phyloP scores from a whole-genome alignment of 257 asterid species.

The Nicotiana tomentosiformis region DNA sequence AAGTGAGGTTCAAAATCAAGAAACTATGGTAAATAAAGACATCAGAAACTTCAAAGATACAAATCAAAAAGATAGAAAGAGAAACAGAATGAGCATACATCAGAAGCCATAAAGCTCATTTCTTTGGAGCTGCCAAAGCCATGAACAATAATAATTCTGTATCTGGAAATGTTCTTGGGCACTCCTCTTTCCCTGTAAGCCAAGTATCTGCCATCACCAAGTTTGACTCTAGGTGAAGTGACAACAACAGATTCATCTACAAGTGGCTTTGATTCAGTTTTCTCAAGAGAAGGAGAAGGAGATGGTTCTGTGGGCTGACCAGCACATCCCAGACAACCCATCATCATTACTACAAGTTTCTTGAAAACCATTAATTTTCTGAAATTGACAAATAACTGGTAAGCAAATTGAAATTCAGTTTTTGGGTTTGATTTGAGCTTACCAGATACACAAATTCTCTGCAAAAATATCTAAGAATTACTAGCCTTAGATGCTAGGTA shows the following conservation, averaged over 20 bases:
- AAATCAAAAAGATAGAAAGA: neutral
- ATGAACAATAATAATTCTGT: constrained; percentile 66
- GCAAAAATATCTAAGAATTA: neutral
- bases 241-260: constrained; percentile 20
- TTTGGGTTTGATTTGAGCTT: neutral
- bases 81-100: constrained; percentile 31
- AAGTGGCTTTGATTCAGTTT: constrained; percentile 23
- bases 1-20: neutral
- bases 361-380: constrained; percentile 56
- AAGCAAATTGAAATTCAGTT: neutral
- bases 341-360: constrained; percentile 55
- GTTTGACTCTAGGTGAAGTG: constrained; percentile 41
- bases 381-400: neutral
- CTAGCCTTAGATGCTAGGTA: neutral
- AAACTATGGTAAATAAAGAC: neutral
- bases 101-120: constrained; percentile 75
- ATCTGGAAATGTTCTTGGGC: constrained; percentile 53
- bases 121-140: constrained; percentile 92
- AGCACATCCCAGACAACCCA: constrained; percentile 72
- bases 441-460: neutral
- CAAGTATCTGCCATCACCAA: constrained; percentile 77
- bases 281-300: constrained; percentile 26
- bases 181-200: constrained; percentile 85
- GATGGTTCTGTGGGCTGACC: constrained; percentile 53
- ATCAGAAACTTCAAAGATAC: neutral